Conservation (phyloP, 2,329 filamentous ascomycete species). For the Paecilomyces variotii region DNA sequence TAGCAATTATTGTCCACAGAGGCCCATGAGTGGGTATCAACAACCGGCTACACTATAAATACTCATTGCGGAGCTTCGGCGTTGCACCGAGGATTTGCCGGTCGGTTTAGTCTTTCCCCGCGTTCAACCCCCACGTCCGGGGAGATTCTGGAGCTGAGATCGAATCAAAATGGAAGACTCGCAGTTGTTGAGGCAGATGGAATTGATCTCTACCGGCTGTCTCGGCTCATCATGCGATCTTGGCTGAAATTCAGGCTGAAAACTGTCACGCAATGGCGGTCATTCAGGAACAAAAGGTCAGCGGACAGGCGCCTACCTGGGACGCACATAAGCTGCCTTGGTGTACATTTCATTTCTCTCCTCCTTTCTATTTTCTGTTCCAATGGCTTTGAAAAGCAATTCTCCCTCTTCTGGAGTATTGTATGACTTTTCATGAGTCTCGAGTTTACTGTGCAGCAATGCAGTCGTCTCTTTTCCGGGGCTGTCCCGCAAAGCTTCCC, state of each 20-base stretch:
- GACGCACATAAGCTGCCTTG: background rate
- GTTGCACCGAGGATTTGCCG: background rate
- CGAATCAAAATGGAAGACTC: background rate
- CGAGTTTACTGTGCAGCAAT: constrained; percentile 9
- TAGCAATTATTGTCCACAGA: background rate
- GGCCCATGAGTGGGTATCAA: background rate
- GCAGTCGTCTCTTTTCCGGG: constrained; percentile 16
- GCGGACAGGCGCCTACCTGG: background rate
- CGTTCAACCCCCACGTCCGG: background rate
- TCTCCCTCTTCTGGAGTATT: background rate
- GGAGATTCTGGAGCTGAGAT: background rate
- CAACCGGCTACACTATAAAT: background rate
- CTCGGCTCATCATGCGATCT: background rate
- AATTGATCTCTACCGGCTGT: background rate
- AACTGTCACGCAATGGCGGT: background rate
- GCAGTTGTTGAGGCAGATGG: background rate
- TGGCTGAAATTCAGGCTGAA: background rate
- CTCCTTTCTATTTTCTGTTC: background rate
- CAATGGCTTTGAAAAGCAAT: background rate
- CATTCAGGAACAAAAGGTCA: background rate
- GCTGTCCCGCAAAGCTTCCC: constrained; percentile 17
- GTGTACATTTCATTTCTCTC: background rate
- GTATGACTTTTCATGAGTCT: background rate
- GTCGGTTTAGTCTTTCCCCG: background rate
- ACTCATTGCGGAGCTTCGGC: background rate